phyloP scores from a whole-genome alignment of 176 grass and related monocot species.

The Zea luxurians region DNA sequence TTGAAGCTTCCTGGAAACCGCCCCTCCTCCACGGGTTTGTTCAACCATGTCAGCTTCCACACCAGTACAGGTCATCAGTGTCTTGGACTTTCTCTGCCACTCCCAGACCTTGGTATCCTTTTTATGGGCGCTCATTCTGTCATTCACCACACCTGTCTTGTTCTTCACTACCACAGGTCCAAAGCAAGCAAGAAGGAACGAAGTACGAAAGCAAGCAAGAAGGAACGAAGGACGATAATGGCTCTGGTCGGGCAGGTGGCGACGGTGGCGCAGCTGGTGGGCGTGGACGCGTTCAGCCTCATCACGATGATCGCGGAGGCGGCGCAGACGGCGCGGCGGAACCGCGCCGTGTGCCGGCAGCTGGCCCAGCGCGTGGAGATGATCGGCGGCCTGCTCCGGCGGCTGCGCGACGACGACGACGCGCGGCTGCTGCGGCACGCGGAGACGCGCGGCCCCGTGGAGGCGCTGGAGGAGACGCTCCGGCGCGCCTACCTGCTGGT shows the following conservation, averaged over 20 bases:
- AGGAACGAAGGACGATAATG: conserved; percentile 23
- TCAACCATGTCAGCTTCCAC: background rate
- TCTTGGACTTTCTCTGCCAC: too few relatives aligned
- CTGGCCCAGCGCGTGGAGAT: conserved; percentile 61
- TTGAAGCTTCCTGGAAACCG: conserved; percentile 26
- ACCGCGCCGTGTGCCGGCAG: conserved; percentile 53
- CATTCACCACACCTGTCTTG: too few relatives aligned
- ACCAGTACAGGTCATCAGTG: too few relatives aligned
- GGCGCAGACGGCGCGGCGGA: conserved; percentile 52
- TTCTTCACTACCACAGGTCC: background rate
- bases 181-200: background rate
- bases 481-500: background rate
- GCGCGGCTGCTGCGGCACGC: background rate
- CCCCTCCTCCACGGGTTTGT: background rate
- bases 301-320: conserved; percentile 67
- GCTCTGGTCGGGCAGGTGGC: conserved; percentile 55
- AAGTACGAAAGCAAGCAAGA: background rate
- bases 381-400: conserved; percentile 62
- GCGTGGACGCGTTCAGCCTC: conserved; percentile 65
- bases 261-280: conserved; percentile 68
- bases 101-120: background rate
- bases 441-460: background rate
- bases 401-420: background rate
- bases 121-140: too few relatives aligned
- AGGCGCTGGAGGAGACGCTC: background rate